Conservation (phyloP, 805 yeast species). For the Komagataella pastoris region DNA sequence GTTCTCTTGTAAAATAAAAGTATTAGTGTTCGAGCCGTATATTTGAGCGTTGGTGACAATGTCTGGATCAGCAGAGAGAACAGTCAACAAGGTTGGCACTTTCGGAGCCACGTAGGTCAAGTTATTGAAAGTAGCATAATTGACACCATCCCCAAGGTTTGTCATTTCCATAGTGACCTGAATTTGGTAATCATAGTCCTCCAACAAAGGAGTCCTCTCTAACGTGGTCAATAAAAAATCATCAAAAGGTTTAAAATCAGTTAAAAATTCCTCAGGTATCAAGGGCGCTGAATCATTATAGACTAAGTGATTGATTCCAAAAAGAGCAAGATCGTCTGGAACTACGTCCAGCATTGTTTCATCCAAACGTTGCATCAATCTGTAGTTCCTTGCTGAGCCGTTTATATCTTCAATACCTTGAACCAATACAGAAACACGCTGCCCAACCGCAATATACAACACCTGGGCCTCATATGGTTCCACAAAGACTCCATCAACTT, state of each 20-base stretch:
- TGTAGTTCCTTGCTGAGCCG: slow-evolving; percentile 32
- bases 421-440: slow-evolving; percentile 61
- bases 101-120: slow-evolving; percentile 52
- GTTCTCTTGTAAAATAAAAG: slow-evolving; percentile 42
- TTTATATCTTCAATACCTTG: background rate
- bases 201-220: slow-evolving; percentile 24
- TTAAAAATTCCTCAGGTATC: slow-evolving; percentile 22
- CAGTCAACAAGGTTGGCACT: slow-evolving; percentile 59
- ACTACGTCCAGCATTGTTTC: slow-evolving; percentile 53
- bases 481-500: slow-evolving; percentile 61
- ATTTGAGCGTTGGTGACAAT: slow-evolving; percentile 41
- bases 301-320: slow-evolving; percentile 40
- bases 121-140: slow-evolving; percentile 66
- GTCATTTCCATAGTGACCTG: slow-evolving; percentile 50
- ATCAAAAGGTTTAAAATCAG: slow-evolving; percentile 45
- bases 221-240: slow-evolving; percentile 33
- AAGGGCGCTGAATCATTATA: slow-evolving; percentile 25
- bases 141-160: slow-evolving; percentile 60
- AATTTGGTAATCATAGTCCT: slow-evolving; percentile 50
- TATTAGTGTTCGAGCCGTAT: slow-evolving; percentile 61
- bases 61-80: slow-evolving; percentile 35
- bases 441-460: slow-evolving; percentile 65
- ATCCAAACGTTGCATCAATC: slow-evolving; percentile 52
- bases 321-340: slow-evolving; percentile 44
- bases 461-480: slow-evolving; percentile 42